phyloP scores from a whole-genome alignment of 2,329 filamentous ascomycete species.

The Penicillium sp. region DNA sequence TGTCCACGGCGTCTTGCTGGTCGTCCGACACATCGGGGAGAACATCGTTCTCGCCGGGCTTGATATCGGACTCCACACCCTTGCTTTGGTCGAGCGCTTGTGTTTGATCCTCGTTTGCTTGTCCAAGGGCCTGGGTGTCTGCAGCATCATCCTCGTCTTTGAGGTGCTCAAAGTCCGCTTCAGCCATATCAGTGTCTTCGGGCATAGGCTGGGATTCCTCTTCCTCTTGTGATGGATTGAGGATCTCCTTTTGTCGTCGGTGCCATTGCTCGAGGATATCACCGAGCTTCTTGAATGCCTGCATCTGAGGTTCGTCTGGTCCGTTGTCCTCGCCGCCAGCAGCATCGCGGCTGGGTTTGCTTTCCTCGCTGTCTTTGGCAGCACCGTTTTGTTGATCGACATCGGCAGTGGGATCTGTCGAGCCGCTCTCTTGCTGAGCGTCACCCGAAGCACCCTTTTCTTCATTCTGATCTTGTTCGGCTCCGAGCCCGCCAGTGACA shows the following conservation, averaged over 20 bases:
- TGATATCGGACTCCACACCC: slow-evolving; percentile 70
- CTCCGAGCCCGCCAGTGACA: slow-evolving; percentile 39
- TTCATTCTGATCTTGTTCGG: slow-evolving; percentile 43
- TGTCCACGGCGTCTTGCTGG: slow-evolving; percentile 38
- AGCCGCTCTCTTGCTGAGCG: slow-evolving; percentile 43
- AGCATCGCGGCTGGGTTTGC: slow-evolving; percentile 36
- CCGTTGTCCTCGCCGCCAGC: slow-evolving; percentile 39
- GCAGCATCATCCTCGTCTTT: slow-evolving; percentile 75
- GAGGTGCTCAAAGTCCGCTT: slow-evolving; percentile 90
- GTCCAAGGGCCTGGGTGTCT: slow-evolving; percentile 90
- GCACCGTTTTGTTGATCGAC: slow-evolving; percentile 47
- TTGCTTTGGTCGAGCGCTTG: slow-evolving; percentile 83
- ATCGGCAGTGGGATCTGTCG: slow-evolving; percentile 48
- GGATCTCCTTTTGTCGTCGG: slow-evolving; percentile 79
- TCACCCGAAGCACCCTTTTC: slow-evolving; percentile 49
- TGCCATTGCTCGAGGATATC: slow-evolving; percentile 94
- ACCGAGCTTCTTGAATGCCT: slow-evolving; percentile 91
- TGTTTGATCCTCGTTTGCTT: slow-evolving; percentile 82
- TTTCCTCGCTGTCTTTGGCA: slow-evolving; percentile 43
- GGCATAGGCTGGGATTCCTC: slow-evolving; percentile 55
- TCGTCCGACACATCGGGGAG: slow-evolving; percentile 55
- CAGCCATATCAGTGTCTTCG: slow-evolving; percentile 67
- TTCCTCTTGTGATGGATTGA: slow-evolving; percentile 56
- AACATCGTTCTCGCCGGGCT: slow-evolving; percentile 54
- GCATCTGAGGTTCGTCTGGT: slow-evolving; percentile 48